Conservation (phyloP, 495 filamentous ascomycete species). For the Chaetomium tenue region DNA sequence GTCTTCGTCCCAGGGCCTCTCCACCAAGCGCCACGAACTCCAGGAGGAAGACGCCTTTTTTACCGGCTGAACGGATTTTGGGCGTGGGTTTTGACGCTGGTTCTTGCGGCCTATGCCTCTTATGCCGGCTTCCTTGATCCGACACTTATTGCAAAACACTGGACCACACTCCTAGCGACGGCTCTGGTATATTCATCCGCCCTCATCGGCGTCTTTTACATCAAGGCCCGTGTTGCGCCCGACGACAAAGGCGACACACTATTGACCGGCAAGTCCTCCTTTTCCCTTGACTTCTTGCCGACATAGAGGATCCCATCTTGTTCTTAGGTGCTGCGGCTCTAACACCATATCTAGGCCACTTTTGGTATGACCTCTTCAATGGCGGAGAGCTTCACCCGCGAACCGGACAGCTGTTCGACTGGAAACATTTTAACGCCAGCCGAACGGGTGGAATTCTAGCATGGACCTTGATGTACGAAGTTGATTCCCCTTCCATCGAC, state of each 20-base stretch:
- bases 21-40: background rate
- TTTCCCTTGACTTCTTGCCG: background rate
- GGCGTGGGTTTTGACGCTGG: background rate
- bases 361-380: background rate
- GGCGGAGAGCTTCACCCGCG: background rate
- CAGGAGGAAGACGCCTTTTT: slow-evolving; percentile 1
- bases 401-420: background rate
- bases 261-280: background rate
- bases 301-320: too few species aligned
- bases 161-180: background rate
- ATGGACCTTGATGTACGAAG: background rate
- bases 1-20: background rate
- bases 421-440: slow-evolving; percentile 2
- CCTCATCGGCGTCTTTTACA: background rate
- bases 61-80: background rate
- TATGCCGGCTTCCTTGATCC: background rate
- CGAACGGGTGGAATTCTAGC: background rate
- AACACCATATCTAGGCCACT: background rate
- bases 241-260: background rate
- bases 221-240: background rate
- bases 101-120: background rate
- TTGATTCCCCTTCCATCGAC: background rate
- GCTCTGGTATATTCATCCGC: background rate
- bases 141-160: background rate
- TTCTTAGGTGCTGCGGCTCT: background rate